Conservation (phyloP, 1,284 basidiomycete genomes). For the Tilletia walkeri region DNA sequence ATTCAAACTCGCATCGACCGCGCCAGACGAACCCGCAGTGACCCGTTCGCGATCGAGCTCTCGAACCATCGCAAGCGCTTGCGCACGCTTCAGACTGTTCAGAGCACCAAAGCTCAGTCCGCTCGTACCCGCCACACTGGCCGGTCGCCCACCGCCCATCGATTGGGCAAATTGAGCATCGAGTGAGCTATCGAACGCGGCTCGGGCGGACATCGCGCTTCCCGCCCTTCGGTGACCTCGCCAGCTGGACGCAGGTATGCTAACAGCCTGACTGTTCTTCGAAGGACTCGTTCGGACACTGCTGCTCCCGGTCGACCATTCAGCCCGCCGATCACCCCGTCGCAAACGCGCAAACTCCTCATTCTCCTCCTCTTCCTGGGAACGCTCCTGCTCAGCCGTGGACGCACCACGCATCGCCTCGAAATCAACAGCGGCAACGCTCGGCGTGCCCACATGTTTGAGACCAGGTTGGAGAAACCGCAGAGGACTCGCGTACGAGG, state of each 20-base stretch:
- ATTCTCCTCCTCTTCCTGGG: no score
- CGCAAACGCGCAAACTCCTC: no score
- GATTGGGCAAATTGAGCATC: not conserved
- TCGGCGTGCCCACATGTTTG: not conserved
- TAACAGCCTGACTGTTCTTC: not conserved
- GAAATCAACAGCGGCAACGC: constrained; percentile 4
- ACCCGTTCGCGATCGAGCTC: constrained; percentile 5
- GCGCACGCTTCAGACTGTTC: constrained; percentile 13
- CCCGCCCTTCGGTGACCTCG: not conserved
- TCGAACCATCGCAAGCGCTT: not conserved
- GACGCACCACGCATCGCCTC: not conserved
- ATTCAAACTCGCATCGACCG: not conserved
- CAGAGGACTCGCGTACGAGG: not conserved
- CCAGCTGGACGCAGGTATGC: not conserved
- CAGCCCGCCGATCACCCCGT: no score
- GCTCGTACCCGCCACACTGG: not conserved
- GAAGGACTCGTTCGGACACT: not conserved
- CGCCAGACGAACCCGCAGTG: not conserved
- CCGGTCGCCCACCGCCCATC: not conserved
- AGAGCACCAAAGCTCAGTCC: not conserved
- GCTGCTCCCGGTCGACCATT: not conserved
- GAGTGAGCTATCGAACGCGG: not conserved
- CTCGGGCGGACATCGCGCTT: not conserved
- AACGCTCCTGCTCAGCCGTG: no score
- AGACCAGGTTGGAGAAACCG: not conserved